These are phyloP conservation scores for Starmerella floricola DNA, from an alignment of 805 yeast species.

Conservation along the genomic window DNA sequence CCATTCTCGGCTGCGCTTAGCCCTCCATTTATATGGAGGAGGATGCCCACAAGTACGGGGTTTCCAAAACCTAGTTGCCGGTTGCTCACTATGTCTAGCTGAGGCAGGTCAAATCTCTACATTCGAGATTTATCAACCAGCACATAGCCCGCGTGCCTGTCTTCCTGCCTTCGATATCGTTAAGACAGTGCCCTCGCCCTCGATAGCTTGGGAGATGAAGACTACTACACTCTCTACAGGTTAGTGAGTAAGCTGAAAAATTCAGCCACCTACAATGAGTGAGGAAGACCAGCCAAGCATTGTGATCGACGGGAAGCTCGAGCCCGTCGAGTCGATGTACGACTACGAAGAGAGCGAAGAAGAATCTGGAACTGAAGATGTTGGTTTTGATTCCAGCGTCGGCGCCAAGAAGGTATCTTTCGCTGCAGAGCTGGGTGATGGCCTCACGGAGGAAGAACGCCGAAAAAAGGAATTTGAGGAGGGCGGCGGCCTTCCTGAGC, in stretches of 20 bases:
- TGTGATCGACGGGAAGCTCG: constrained; percentile 55
- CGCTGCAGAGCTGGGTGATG: constrained; percentile 45
- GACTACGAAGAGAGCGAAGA: constrained; percentile 34
- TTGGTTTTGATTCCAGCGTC: constrained; percentile 23
- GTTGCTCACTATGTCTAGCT: too few relatives aligned
- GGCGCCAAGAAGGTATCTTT: constrained; percentile 63
- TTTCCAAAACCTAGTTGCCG: too few relatives aligned
- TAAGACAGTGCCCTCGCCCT: too few relatives aligned
- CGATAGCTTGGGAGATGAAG: too few relatives aligned
- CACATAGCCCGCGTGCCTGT: too few relatives aligned
- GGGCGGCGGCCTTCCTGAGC: constrained; percentile 97
- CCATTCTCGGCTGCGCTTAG: too few relatives aligned
- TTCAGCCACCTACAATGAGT: constrained; percentile 12
- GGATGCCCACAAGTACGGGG: too few relatives aligned
- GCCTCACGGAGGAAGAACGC: constrained; percentile 55
- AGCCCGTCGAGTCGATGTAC: constrained; percentile 32
- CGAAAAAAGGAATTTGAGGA: constrained; percentile 82
- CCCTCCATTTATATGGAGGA: too few relatives aligned
- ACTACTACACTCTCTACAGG: too few relatives aligned
- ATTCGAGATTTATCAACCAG: too few relatives aligned
- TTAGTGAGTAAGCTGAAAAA: constrained; percentile 15
- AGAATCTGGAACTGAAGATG: constrained; percentile 26
- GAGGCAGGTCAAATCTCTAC: too few relatives aligned
- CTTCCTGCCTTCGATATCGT: too few relatives aligned
- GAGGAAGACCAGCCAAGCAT: constrained; percentile 52